Base-by-base conservation (phyloP, 441 rosid species). In the Francoa sonchifolia region DNA sequence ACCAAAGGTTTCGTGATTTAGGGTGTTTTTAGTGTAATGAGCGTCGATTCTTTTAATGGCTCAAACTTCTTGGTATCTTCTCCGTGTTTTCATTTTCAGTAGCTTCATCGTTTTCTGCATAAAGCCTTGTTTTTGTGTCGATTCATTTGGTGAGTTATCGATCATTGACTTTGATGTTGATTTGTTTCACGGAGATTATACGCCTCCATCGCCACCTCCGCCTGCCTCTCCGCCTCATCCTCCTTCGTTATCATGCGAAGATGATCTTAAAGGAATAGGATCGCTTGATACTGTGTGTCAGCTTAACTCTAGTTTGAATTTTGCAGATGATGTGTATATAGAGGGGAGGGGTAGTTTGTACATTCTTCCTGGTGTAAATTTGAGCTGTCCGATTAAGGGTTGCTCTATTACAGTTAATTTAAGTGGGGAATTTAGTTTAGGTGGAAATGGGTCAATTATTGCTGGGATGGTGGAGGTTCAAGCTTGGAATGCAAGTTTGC, bases 201-300 rank as follows among this genome's bases (percentile, higher is more conserved):
- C 68, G 28, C 77, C 77, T 7, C 77, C 77, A 9, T 58, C 73
- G 18, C 73, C 77, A 9, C 77, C 73, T 2, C 73, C 73, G 13
- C 73, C 73, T 27, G 36, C 62, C 3, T 16, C 54, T 28, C 75
- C 67, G 13, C 78, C 77, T 10, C 73, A 33, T 38, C 78, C 71
- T 3, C 76, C 73, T 0, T 49, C 70, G 15, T 45, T 77, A 11
- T 63, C 79, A 1, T 80, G 90, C 27, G 57, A 56, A 22, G 71
- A 47, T 17, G 82, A 65, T 59, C 84, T 80, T 17, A 33, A 27
- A 1, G 85, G 90, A 44, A 32, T 68, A 32, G 90, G 90, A 19
- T 63, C 85, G 8, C 66, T 74, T 0, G 63, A 77, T 32, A 67
- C 80, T n/a, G 44, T 62, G 19, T 80, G 90, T 52, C 34, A 57